Conservation (phyloP, 306 rosid species). For the Malus sylvestris region DNA sequence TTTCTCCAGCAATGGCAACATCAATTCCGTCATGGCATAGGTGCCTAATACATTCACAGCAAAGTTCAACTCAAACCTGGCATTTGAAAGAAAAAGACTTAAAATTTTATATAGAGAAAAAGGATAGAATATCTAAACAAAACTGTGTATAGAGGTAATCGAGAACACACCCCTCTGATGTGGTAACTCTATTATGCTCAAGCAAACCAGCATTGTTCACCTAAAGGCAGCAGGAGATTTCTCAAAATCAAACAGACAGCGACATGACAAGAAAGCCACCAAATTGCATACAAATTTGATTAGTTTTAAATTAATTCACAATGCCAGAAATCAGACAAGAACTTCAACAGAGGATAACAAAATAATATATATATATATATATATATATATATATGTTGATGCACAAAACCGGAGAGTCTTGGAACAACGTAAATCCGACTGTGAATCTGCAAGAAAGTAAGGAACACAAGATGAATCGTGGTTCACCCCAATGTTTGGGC, state of each 20-base stretch:
- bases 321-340: neutral
- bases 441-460: no score
- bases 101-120: neutral
- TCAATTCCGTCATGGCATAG: slow-evolving; percentile 55
- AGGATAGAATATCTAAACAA: neutral
- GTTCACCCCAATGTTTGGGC: no score
- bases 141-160: neutral
- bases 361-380: no score
- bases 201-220: slow-evolving; percentile 86
- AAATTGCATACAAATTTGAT: neutral
- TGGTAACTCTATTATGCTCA: slow-evolving; percentile 59
- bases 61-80: slow-evolving; percentile 79
- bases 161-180: slow-evolving; percentile 73
- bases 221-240: slow-evolving; percentile 36
- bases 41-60: slow-evolving; percentile 82
- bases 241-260: neutral
- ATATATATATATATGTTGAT: no score
- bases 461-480: no score
- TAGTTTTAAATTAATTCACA: neutral
- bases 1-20: slow-evolving; percentile 74
- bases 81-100: neutral
- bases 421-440: no score
- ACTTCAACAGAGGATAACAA: neutral
- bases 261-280: neutral
- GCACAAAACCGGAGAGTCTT: no score